Evolutionary conservation across 2,329 filamentous ascomycete genomes (phyloP).

Genomic region (Aspergillus clavatus): DNA sequence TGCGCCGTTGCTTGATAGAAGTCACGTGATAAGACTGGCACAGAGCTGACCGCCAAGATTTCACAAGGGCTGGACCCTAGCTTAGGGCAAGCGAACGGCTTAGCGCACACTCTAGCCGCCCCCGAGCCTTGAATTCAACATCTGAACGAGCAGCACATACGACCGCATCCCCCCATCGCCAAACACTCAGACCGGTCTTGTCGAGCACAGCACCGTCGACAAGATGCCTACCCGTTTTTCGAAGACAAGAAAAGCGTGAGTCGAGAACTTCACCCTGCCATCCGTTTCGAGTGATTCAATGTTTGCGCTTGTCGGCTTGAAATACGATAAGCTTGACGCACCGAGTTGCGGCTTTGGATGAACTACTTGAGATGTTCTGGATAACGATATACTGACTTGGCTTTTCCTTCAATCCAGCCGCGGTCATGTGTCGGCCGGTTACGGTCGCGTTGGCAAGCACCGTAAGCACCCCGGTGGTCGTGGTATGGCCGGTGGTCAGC

Average conservation of each 20-base stretch:
- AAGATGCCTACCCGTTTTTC: conserved; percentile 50
- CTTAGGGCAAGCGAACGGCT: conserved; percentile 34
- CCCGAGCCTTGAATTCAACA: conserved; percentile 34
- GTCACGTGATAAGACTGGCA: conserved; percentile 8
- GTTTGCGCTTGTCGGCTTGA: conserved; percentile 7
- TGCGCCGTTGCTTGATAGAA: background rate
- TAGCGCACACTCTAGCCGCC: conserved; percentile 37
- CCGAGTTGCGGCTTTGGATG: background rate
- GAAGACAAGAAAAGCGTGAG: conserved; percentile 48
- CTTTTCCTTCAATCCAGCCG: conserved; percentile 54
- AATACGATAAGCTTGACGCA: conserved; percentile 9
- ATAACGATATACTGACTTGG: conserved; percentile 11
- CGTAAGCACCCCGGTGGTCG: conserved; percentile 80
- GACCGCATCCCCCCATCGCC: conserved; percentile 34
- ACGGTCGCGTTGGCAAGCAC: conserved; percentile 99
- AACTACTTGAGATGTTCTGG: conserved; percentile 1
- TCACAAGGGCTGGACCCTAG: conserved; percentile 28
- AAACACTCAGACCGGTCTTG: conserved; percentile 36
- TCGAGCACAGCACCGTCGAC: conserved; percentile 39
- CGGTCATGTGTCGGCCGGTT: conserved; percentile 96
- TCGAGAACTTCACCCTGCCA: conserved; percentile 23
- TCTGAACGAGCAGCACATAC: conserved; percentile 28
- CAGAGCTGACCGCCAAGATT: conserved; percentile 5
- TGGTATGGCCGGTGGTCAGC: conserved; percentile 95
- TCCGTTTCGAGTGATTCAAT: conserved; percentile 14